These are phyloP conservation scores for Barnettozyma pratensis DNA, from an alignment of 805 yeast genomes.

Conservation along the genomic window DNA sequence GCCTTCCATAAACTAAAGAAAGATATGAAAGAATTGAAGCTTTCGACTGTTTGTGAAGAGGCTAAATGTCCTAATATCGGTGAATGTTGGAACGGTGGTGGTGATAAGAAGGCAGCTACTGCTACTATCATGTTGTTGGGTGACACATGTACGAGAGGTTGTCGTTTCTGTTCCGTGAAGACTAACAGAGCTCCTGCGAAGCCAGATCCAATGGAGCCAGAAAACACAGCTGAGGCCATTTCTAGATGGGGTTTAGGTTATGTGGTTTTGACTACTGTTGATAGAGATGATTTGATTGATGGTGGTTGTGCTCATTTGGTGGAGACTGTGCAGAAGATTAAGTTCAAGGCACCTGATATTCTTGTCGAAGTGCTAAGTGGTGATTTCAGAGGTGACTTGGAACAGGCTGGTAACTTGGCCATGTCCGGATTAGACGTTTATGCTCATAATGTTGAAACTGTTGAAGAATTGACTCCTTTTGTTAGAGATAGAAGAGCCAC, in stretches of 20 bases:
- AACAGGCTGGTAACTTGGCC: slow-evolving; percentile 76
- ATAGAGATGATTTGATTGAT: slow-evolving; percentile 88
- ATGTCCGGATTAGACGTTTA: slow-evolving; percentile 87
- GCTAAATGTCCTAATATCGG: slow-evolving; percentile 99
- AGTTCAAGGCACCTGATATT: slow-evolving; percentile 83
- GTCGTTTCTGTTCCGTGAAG: slow-evolving; percentile 95
- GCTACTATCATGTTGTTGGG: slow-evolving; percentile 98
- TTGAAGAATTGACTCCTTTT: slow-evolving; percentile 89
- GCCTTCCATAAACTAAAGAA: slow-evolving; percentile 74
- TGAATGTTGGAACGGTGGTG: slow-evolving; percentile 93
- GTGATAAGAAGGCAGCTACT: slow-evolving; percentile 83
- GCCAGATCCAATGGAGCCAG: slow-evolving; percentile 95
- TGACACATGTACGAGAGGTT: slow-evolving; percentile 99
- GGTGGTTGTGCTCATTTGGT: slow-evolving; percentile 93
- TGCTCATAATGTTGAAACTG: slow-evolving; percentile 96
- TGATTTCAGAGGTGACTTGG: slow-evolving; percentile 88
- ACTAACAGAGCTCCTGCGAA: slow-evolving; percentile 83
- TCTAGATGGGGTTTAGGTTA: slow-evolving; percentile 98
- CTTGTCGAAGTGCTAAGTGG: slow-evolving; percentile 93
- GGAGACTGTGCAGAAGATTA: slow-evolving; percentile 79
- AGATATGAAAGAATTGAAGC: slow-evolving; percentile 81
- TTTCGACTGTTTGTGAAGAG: slow-evolving; percentile 97
- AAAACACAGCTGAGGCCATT: slow-evolving; percentile 95
- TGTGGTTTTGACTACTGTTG: slow-evolving; percentile 95
- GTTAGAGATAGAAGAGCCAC: slow-evolving; percentile 97